These are phyloP conservation scores for Crassisporium funariophilum DNA, from an alignment of 768 basidiomycete species.

Conservation along the genomic window DNA sequence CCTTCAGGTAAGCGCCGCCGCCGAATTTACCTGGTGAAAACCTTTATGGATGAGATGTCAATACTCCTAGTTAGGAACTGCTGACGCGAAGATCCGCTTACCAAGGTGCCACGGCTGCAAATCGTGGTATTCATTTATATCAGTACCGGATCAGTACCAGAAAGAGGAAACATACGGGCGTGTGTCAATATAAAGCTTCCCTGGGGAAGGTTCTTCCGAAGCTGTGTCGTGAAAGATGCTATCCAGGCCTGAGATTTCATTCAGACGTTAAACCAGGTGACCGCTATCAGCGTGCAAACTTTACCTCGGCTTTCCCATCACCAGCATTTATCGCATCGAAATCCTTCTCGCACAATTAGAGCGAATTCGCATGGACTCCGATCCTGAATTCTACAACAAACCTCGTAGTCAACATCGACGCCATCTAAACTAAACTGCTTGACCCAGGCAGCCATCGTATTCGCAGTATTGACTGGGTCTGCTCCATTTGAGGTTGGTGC, in stretches of 20 bases:
- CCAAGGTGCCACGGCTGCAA: conserved; percentile 10
- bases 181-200: conserved; percentile 54
- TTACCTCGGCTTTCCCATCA: conserved; percentile 52
- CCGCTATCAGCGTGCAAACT: not conserved
- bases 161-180: conserved; percentile 44
- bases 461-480: conserved; percentile 62
- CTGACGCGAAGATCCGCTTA: not conserved
- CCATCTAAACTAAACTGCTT: conserved; percentile 65
- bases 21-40: conserved; percentile 41
- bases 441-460: conserved; percentile 67
- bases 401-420: conserved; percentile 75
- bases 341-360: conserved; percentile 41
- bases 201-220: conserved; percentile 48
- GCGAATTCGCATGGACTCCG: not conserved
- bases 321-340: conserved; percentile 61
- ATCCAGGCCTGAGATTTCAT: conserved; percentile 46
- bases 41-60: conserved; percentile 26
- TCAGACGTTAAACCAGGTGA: not conserved
- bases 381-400: no score
- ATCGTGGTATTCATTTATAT: not conserved
- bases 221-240: conserved; percentile 50
- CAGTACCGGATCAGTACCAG: not conserved
- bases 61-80: conserved; percentile 1
- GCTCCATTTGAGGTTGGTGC: conserved; percentile 57
- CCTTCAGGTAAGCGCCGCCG: conserved; percentile 57